These are phyloP conservation scores for Mortierella polycephala DNA, from an alignment of 371 early-diverging fungal genomes.

Conservation along the genomic window DNA sequence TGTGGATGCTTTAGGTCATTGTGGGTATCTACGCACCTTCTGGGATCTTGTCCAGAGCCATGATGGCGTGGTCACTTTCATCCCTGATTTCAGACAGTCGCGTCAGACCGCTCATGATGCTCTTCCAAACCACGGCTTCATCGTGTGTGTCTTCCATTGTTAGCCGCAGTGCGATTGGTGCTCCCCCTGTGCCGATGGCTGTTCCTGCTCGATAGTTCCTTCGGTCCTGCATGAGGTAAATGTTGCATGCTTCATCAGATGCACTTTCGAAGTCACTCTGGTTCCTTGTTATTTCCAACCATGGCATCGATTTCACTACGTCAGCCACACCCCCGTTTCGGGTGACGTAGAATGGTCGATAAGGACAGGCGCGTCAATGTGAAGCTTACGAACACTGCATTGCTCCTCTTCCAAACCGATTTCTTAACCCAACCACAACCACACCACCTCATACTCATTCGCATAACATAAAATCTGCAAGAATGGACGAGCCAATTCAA, in stretches of 20 bases:
- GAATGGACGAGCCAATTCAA: constrained; percentile 70
- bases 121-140: constrained; percentile 66
- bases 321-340: too few species aligned
- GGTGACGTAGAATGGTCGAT: background rate
- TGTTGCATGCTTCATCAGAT: background rate
- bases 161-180: background rate
- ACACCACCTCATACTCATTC: background rate
- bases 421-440: background rate
- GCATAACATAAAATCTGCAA: background rate
- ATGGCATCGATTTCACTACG: too few species aligned
- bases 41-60: constrained; percentile 59
- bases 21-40: constrained; percentile 54
- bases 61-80: constrained; percentile 55
- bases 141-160: constrained; percentile 63
- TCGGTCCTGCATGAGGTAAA: constrained; percentile 16
- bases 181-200: constrained; percentile 3
- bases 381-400: background rate
- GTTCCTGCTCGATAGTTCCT: constrained; percentile 32
- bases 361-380: too few species aligned
- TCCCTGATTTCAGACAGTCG: constrained; percentile 62
- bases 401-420: constrained; percentile 1
- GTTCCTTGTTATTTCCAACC: background rate
- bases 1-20: background rate
- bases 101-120: constrained; percentile 61
- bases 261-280: background rate